A percentile compares a stretch with the other conserved stretches of the same genome.
phyloP scores from a whole-genome alignment of 2,329 filamentous ascomycete species.

The Calonectria pseudoturangicola region DNA sequence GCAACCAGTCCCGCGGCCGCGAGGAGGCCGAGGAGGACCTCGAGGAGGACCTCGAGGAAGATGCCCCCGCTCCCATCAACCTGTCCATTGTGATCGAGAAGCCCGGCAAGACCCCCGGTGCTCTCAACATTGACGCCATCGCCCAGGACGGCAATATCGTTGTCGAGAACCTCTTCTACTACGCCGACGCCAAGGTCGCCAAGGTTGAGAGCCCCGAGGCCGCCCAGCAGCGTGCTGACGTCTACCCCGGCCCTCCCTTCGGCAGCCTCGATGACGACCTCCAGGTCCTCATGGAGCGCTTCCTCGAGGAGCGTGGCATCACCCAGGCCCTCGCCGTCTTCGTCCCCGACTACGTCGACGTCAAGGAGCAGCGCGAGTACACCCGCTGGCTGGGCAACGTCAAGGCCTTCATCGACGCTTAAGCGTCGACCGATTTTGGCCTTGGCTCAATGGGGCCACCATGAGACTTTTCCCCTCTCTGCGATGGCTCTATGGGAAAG shows the following conservation, averaged over 20 bases:
- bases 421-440: constrained; percentile 49
- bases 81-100: constrained; percentile 94
- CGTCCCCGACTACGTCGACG: constrained; percentile 95
- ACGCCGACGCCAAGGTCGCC: constrained; percentile 85
- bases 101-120: constrained; percentile 80
- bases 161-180: constrained; percentile 94
- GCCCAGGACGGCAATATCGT: constrained; percentile 91
- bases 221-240: constrained; percentile 83
- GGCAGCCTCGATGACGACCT: constrained; percentile 96
- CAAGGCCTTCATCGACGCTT: constrained; percentile 89
- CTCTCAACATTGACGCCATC: constrained; percentile 89
- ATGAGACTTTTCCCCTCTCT: background rate
- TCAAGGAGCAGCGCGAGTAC: constrained; percentile 99
- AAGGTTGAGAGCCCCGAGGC: constrained; percentile 84
- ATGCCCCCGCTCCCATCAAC: constrained; percentile 83
- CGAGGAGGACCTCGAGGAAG: constrained; percentile 72
- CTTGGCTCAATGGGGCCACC: background rate
- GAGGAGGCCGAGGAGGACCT: constrained; percentile 67
- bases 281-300: constrained; percentile 92
- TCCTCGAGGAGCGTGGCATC: constrained; percentile 95
- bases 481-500: background rate
- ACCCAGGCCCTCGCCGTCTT: constrained; percentile 91
- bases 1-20: constrained; percentile 72
- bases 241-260: constrained; percentile 95
- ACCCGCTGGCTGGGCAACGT: constrained; percentile 90